These are phyloP conservation scores for Trichosporon sp. DNA, from an alignment of 1,284 basidiomycete species.

Conservation along the genomic window DNA sequence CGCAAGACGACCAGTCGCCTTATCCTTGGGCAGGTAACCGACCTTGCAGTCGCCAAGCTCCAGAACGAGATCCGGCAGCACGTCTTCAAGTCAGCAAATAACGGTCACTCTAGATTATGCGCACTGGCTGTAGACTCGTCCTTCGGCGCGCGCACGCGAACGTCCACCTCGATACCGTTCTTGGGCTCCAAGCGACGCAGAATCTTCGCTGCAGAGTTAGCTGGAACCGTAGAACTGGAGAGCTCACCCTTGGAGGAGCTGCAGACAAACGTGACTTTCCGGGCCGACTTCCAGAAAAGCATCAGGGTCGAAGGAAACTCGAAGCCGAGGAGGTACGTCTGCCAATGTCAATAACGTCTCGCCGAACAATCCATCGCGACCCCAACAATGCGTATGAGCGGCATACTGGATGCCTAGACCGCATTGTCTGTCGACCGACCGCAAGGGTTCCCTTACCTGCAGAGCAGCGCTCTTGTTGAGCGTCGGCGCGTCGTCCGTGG, in stretches of 20 bases:
- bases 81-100: slow-evolving; percentile 30
- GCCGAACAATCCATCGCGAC: no score
- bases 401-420: not conserved
- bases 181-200: slow-evolving; percentile 46
- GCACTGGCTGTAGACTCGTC: slow-evolving; percentile 48
- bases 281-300: slow-evolving; percentile 65
- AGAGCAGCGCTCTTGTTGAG: slow-evolving; percentile 85
- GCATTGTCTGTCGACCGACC: not conserved
- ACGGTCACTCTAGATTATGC: not conserved
- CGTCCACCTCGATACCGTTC: slow-evolving; percentile 47
- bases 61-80: slow-evolving; percentile 45
- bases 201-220: slow-evolving; percentile 48
- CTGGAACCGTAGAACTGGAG: not conserved
- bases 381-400: no score
- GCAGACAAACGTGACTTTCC: slow-evolving; percentile 75
- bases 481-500: slow-evolving; percentile 77
- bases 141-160: slow-evolving; percentile 47
- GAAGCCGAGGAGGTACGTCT: slow-evolving; percentile 95
- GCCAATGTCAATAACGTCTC: slow-evolving; percentile 12
- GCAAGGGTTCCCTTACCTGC: slow-evolving; percentile 64
- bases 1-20: slow-evolving; percentile 52
- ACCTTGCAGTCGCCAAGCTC: slow-evolving; percentile 46
- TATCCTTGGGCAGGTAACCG: slow-evolving; percentile 56
- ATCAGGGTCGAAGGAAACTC: slow-evolving; percentile 94
- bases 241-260: slow-evolving; percentile 81